Evolutionary conservation across 345 rosid genomes (phyloP).

Genomic region (Eucalyptus erythrocorys): DNA sequence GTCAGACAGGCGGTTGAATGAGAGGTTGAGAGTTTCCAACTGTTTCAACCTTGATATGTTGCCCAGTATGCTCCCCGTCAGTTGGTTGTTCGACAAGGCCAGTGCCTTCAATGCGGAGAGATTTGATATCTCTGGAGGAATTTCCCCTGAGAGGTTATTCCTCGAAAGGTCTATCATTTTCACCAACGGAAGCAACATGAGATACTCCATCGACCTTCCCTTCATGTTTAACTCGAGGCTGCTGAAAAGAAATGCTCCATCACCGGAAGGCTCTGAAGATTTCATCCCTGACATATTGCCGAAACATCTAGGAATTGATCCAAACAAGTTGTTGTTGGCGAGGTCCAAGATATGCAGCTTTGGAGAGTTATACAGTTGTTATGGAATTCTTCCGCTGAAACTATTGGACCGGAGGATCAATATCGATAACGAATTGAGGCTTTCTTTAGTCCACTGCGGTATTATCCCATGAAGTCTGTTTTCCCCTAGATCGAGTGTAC

Average conservation of each 20-base stretch:
- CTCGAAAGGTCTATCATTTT: constrained; percentile 4
- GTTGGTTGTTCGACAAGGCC: constrained; percentile 2
- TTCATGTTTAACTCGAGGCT: background rate
- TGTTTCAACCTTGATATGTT: background rate
- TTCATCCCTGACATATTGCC: background rate
- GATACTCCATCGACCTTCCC: background rate
- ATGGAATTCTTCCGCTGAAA: background rate
- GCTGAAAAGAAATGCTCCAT: too few relatives aligned
- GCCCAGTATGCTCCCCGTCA: constrained; percentile 1
- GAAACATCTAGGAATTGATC: background rate
- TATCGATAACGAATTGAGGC: background rate
- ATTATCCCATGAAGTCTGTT: constrained; percentile 9
- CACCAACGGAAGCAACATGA: background rate
- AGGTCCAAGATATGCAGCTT: background rate
- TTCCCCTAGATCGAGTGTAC: constrained; percentile 6
- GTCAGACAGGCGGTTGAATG: constrained; percentile 9
- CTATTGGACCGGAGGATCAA: background rate
- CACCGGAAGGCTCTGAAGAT: background rate
- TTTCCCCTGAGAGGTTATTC: background rate
- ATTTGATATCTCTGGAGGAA: background rate
- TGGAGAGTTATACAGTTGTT: background rate
- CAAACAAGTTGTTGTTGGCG: background rate
- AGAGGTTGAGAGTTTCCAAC: constrained; percentile 12
- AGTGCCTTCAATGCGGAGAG: background rate
- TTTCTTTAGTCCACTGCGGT: background rate